Evolutionary conservation across 192 early-diverging fungal genomes (phyloP), one percentile per base, ranked within the genome.

Genomic region (Coemansia sp.): DNA sequence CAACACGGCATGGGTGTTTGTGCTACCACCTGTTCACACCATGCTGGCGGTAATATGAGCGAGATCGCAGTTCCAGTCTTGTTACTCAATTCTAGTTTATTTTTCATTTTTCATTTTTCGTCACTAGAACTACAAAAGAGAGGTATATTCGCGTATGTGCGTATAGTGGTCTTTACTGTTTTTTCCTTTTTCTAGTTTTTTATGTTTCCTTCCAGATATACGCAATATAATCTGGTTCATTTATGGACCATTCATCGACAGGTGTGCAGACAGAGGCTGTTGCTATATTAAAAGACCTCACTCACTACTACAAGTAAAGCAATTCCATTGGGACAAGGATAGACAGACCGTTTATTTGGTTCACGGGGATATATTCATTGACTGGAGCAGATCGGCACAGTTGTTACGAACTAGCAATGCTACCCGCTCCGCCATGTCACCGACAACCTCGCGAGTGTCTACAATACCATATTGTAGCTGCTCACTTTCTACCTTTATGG

Each of bases 371-470:
- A 59, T 59, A 37, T 59, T 59, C 57, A 59, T 59, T 16, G 57
- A 59, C 6, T 40, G 9, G 39, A 77, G 41, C 60, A 73, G 67
- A 36, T 69, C 64, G 11, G 68, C 64, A 49, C 80, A 77, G 19
- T 65, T 55, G 13, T 56, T 65, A 19, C 66, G 71, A 8, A 77
- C 63, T 16, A 76, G 62, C 48, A 64, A 12, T 9, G 43, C 41
- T 16, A 82, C 69, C 16, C 80, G 74, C 41, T 71, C 74, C 11
- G 71, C 37, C 80, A 82, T 77, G 5, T 52, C 41, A 8, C 61
- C 62, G 1, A 82, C 65, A 42, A 82, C 65, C 6, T 43, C 45
- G 40, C 72, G 71, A 10, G 41, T 52, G 41, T 82, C 74, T 36
- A 37, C 45, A 37, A 68, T 8, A 0, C 64, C 71, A 21, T 65